Conservation (phyloP, 345 rosid species). For the Hibiscus trionum region DNA sequence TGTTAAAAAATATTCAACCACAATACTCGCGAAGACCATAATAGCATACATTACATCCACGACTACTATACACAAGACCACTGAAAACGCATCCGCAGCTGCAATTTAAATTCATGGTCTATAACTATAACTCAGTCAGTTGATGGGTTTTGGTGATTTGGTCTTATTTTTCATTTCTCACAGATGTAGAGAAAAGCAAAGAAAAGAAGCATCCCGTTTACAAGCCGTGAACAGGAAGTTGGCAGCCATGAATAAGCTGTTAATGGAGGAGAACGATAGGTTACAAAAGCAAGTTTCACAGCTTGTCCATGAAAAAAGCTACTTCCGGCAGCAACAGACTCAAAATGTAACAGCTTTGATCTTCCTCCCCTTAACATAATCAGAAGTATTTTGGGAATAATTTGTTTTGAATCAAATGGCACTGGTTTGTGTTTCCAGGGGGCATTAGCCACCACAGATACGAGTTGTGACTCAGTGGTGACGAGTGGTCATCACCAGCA, state of each 20-base stretch:
- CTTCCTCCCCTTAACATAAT: background rate
- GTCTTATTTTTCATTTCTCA: background rate
- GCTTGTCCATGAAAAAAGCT: slow-evolving; percentile 67
- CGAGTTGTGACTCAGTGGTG: slow-evolving; percentile 73
- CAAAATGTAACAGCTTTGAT: slow-evolving; percentile 36
- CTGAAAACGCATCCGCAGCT: no score
- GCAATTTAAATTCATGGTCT: no score
- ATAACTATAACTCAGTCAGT: background rate
- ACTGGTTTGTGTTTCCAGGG: slow-evolving; percentile 27
- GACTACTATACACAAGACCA: no score
- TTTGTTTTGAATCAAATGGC: background rate
- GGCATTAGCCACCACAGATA: slow-evolving; percentile 51
- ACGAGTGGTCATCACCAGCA: slow-evolving; percentile 76
- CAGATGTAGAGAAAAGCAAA: slow-evolving; percentile 77
- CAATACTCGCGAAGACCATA: no score
- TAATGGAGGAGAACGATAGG: slow-evolving; percentile 81
- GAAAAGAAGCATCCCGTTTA: slow-evolving; percentile 70
- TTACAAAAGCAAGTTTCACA: slow-evolving; percentile 80
- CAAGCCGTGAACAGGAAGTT: slow-evolving; percentile 78
- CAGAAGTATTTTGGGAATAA: background rate
- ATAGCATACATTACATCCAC: no score
- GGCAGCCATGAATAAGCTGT: slow-evolving; percentile 75
- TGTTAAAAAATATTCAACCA: no score
- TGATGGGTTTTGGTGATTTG: background rate
- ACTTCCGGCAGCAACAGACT: slow-evolving; percentile 61